A percentile compares a stretch with the other conserved stretches of the same genome.
Evolutionary conservation across 345 rosid genomes (phyloP).

Genomic region (Geranium rotundifolium): DNA sequence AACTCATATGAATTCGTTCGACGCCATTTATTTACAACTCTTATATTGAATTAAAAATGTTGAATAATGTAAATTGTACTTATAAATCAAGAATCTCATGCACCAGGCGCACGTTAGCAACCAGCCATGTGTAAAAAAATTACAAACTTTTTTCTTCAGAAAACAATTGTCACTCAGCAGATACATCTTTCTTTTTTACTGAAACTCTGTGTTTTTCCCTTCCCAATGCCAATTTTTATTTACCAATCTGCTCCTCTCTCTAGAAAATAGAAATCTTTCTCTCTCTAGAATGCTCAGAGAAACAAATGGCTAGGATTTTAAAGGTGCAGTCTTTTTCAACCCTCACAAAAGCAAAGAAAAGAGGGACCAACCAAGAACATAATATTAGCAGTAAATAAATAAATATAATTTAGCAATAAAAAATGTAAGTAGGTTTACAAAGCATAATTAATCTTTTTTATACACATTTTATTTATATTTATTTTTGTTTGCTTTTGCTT

Average conservation of each 20-base stretch:
- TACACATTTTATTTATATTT: conserved; percentile 1
- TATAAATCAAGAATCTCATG: conserved; percentile 9
- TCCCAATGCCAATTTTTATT: conserved; percentile 4
- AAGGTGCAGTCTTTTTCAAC: conserved; percentile 29
- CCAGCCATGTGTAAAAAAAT: not conserved
- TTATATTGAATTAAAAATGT: too few species aligned
- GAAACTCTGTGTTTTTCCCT: not conserved
- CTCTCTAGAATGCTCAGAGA: conserved; percentile 10
- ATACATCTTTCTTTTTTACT: not conserved
- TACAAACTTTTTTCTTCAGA: not conserved
- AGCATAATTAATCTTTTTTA: conserved; percentile 2
- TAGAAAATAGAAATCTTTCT: not conserved
- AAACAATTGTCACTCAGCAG: not conserved
- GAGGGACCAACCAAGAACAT: not conserved
- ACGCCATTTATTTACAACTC: too few species aligned
- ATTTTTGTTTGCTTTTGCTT: conserved; percentile 31
- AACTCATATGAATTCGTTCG: too few species aligned
- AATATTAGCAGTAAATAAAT: not conserved
- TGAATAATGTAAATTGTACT: too few species aligned
- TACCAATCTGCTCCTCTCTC: not conserved
- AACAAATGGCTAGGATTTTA: conserved; percentile 6
- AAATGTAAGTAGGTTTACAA: not conserved
- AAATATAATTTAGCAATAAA: not conserved
- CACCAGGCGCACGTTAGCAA: conserved; percentile 11
- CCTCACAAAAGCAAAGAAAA: conserved; percentile 4